Base-by-base conservation (phyloP, 148 eudicot species). In the Limonium bicolor region DNA sequence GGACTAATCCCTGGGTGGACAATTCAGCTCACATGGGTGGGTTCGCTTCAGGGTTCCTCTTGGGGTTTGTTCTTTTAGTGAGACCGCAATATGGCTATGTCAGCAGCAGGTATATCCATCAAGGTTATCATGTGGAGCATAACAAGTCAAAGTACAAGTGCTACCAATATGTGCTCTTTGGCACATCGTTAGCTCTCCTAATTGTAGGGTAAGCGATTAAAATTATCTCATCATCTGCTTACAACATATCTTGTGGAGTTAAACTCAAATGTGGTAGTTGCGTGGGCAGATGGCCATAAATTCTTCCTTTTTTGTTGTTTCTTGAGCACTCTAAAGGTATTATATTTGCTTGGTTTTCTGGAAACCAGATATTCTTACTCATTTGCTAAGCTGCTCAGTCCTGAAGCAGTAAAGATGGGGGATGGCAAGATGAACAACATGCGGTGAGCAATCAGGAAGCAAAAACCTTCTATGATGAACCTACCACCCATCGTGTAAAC, bases 1-100 rank as follows among this genome's bases (percentile, higher is more conserved):
- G 75, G 75, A 17, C 48, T 70, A 18, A 52, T 70, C 27, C 75
- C 75, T 27, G 69, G 62, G 66, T 64, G 25, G 74, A 69, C 58
- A 69, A 59, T 47, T 63, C 70, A 12, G 74, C 69, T 28, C 74
- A 64, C 13, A 39, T 63, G 1, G 69, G 68, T 51, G 70, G 66
- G 14, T 58, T 63, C 16, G 2, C 56, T 20, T 41, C 70, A 7
- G 70, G 69, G 31, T 55, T 63, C 46, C 30, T 63, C 20, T 51
- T 63, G 23, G 68, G 68, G 18, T 64, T 63, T 15, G 18, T 70
- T 23, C 56, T 70, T 21, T 47, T 70, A 13, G 49, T 70, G 18
- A 66, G 67, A 7, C 75, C 75, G 8, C 75, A 70, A 32, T 70
- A 60, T 44, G 75, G 75, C 30, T 65, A 70, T 5, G 32, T 70